These are phyloP conservation scores for Cutaneotrichosporon mucoides DNA, from an alignment of 1,284 basidiomycete genomes.

Conservation along the genomic window DNA sequence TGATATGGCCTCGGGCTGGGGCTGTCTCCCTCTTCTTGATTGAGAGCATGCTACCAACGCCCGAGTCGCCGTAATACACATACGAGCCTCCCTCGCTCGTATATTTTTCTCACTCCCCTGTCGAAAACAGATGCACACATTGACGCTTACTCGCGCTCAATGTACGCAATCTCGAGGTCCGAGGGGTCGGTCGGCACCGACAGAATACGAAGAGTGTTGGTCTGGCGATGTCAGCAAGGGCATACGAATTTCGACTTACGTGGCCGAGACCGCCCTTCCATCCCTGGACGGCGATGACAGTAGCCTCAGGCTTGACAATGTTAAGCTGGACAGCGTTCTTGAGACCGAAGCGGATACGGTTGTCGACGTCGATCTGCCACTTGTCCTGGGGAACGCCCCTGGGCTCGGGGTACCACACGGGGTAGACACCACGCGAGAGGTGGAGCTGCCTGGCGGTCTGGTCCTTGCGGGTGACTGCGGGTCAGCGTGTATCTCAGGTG, in stretches of 20 bases:
- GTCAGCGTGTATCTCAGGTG: too few relatives aligned
- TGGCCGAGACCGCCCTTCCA: conserved; percentile 98
- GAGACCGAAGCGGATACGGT: conserved; percentile 60
- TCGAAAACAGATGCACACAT: too few relatives aligned
- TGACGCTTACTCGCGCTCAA: conserved; percentile 12
- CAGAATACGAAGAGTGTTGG: conserved; percentile 51
- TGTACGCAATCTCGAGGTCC: conserved; percentile 62
- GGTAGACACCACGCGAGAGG: conserved; percentile 94
- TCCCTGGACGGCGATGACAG: conserved; percentile 92
- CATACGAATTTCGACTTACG: conserved; percentile 46
- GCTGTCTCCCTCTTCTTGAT: too few relatives aligned
- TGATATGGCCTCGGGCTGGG: too few relatives aligned
- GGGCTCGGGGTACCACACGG: conserved; percentile 89
- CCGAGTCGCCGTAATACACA: too few relatives aligned
- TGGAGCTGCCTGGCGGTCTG: conserved; percentile 96
- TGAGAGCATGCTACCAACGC: too few relatives aligned
- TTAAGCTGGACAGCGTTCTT: conserved; percentile 79
- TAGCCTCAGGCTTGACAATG: conserved; percentile 83
- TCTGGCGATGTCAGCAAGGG: conserved; percentile 25
- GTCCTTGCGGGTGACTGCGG: conserved; percentile 84
- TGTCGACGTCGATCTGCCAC: conserved; percentile 92
- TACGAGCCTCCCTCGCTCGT: too few relatives aligned
- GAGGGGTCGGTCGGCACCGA: conserved; percentile 76
- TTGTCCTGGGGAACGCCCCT: conserved; percentile 79
- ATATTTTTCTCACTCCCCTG: too few relatives aligned